phyloP scores from a whole-genome alignment of 2,329 filamentous ascomycete species.

The Amesomyces nigricolor region DNA sequence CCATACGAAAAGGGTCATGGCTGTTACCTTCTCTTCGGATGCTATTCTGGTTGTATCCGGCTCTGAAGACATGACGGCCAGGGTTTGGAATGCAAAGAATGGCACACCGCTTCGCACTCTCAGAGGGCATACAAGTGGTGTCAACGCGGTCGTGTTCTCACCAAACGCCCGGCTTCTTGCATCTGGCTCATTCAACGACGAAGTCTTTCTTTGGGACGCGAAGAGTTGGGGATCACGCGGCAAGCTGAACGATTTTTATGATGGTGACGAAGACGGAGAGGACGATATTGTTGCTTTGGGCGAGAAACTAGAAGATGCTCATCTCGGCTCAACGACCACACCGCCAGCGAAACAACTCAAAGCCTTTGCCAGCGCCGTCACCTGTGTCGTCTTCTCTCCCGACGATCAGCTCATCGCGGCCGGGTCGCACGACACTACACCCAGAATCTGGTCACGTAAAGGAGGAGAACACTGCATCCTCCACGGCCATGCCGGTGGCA shows the following conservation, averaged over 20 bases:
- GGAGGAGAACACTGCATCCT: no score
- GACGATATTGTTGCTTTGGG: no score
- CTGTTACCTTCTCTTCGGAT: constrained; percentile 4
- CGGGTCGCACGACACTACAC: no score
- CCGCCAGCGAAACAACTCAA: not conserved
- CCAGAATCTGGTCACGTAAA: no score
- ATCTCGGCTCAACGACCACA: no score
- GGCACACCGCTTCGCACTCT: not conserved
- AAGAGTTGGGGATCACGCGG: not conserved
- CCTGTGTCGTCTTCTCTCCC: not conserved
- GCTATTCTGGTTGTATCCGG: constrained; percentile 1
- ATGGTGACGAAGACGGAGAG: not conserved
- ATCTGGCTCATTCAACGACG: not conserved
- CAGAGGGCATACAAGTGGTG: not conserved
- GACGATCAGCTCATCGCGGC: not conserved
- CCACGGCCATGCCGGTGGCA: no score
- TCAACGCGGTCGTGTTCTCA: constrained; percentile 2
- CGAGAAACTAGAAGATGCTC: no score
- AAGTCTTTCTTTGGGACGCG: not conserved
- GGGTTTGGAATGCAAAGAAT: constrained; percentile 4
- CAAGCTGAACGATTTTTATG: not conserved
- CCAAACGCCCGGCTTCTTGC: not conserved
- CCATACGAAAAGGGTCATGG: constrained; percentile 6
- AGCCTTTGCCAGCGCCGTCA: not conserved
- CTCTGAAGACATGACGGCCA: constrained; percentile 6